Evolutionary conservation across 2,329 filamentous ascomycete genomes (phyloP).

Genomic region (Nothophaeocryptopus gaeumannii): DNA sequence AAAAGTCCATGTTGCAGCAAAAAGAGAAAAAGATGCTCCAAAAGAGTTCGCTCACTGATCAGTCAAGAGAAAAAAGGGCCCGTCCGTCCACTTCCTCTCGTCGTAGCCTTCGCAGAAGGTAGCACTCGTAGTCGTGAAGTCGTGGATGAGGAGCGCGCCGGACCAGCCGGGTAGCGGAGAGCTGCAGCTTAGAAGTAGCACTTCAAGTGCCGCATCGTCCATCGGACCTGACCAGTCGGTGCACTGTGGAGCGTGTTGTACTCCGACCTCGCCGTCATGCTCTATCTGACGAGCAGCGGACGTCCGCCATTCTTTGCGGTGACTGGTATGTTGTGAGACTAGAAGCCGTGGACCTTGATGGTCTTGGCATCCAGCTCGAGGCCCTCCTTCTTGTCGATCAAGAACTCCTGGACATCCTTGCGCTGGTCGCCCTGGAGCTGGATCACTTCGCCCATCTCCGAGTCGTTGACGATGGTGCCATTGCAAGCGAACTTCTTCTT

Average conservation of each 20-base stretch:
- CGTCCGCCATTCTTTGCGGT: constrained; percentile 7
- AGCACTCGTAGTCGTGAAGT: constrained; percentile 17
- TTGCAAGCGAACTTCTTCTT: constrained; percentile 99
- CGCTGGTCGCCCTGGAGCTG: constrained; percentile 99
- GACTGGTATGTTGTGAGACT: constrained; percentile 15
- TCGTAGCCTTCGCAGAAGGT: constrained; percentile 13
- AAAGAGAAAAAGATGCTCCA: constrained; percentile 2
- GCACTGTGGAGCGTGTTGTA: not conserved
- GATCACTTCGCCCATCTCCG: constrained; percentile 98
- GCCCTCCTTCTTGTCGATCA: constrained; percentile 92
- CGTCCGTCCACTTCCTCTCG: constrained; percentile 13
- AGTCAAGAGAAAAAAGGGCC: constrained; percentile 10
- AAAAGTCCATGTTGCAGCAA: constrained; percentile 4
- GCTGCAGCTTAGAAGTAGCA: constrained; percentile 3
- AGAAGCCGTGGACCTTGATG: constrained; percentile 71
- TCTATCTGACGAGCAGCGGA: constrained; percentile 13
- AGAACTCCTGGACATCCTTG: constrained; percentile 97
- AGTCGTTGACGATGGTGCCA: constrained; percentile 97
- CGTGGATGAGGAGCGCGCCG: constrained; percentile 12
- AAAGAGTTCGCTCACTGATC: constrained; percentile 9
- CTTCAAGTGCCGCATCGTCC: not conserved
- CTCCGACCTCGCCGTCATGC: constrained; percentile 8
- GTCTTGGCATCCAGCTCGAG: constrained; percentile 92
- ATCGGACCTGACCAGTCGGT: constrained; percentile 7
- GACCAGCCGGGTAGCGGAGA: constrained; percentile 12